Percentiles rank a stretch among this genome's conserved stretches.
phyloP scores from a whole-genome alignment of 2,329 filamentous ascomycete genomes.

The Fusarium denticulatum region DNA sequence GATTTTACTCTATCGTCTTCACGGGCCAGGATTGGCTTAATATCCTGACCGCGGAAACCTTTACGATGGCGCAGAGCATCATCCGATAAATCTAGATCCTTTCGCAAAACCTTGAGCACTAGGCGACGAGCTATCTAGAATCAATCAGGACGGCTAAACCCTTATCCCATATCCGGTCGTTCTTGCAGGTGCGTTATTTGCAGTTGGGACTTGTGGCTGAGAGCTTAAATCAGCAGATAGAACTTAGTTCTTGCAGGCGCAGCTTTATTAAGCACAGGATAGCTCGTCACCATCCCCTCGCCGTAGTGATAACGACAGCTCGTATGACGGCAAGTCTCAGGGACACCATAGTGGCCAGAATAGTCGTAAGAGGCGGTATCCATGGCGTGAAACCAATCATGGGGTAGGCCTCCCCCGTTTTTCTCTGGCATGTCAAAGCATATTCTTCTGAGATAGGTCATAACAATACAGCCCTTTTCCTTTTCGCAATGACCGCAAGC shows the following conservation, averaged over 20 bases:
- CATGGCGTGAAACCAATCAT: neutral
- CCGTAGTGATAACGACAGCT: neutral
- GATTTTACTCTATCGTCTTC: neutral
- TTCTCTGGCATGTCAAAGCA: neutral
- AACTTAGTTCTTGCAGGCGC: too few relatives aligned
- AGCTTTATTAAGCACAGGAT: neutral
- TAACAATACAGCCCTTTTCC: neutral
- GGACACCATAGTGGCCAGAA: rapidly evolving
- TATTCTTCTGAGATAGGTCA: neutral
- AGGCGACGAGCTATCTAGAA: too few relatives aligned
- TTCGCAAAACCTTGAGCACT: too few relatives aligned
- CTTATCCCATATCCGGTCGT: too few relatives aligned
- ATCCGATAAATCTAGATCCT: neutral
- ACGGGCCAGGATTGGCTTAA: neutral
- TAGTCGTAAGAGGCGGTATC: neutral
- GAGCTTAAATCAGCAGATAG: too few relatives aligned
- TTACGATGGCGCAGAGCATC: neutral
- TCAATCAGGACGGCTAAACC: too few relatives aligned
- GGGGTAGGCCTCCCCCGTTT: neutral
- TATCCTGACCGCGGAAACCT: neutral
- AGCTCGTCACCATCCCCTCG: neutral
- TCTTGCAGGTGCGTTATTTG: too few relatives aligned
- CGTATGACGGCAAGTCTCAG: neutral
- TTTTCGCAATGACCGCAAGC: neutral
- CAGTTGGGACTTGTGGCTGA: too few relatives aligned